phyloP scores from a whole-genome alignment of 2,329 filamentous ascomycete genomes.

The Xylariales sp. region DNA sequence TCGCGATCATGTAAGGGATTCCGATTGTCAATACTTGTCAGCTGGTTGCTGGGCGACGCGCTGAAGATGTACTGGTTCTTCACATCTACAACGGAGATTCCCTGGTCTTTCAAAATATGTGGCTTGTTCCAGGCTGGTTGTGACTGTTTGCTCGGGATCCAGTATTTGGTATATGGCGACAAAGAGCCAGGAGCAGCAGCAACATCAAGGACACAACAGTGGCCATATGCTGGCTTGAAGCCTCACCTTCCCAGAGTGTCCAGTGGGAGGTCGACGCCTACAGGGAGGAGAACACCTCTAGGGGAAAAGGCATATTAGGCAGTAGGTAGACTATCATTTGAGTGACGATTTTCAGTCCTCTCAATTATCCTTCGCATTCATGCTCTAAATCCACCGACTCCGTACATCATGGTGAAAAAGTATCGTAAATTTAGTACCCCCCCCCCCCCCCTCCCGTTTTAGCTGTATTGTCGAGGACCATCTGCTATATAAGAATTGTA shows the following conservation, averaged over 20 bases:
- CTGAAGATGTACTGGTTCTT: constrained; percentile 92
- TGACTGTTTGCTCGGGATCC: constrained; percentile 68
- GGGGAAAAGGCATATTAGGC: constrained; percentile 25
- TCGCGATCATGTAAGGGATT: constrained; percentile 72
- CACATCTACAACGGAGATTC: constrained; percentile 63
- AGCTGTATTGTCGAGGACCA: too few relatives aligned
- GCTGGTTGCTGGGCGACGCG: constrained; percentile 73
- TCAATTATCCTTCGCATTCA: too few relatives aligned
- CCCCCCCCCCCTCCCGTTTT: too few relatives aligned
- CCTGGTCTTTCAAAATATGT: constrained; percentile 75
- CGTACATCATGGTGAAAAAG: too few relatives aligned
- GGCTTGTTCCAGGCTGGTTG: constrained; percentile 77
- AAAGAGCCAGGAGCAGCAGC: constrained; percentile 33
- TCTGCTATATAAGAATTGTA: too few relatives aligned
- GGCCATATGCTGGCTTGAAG: constrained; percentile 25
- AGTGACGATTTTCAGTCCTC: not conserved
- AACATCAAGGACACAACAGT: constrained; percentile 21
- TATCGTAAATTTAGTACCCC: too few relatives aligned
- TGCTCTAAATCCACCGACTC: too few relatives aligned
- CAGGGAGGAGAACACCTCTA: constrained; percentile 33
- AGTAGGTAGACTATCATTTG: not conserved
- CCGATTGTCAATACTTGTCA: constrained; percentile 67
- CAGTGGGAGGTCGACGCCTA: constrained; percentile 33
- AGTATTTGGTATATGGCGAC: constrained; percentile 67
- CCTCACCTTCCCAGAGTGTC: constrained; percentile 24